Percentiles rank a stretch among this genome's conserved stretches.
These are phyloP conservation scores for Saccharomycopsis phalli DNA, from an alignment of 1,139 yeast genomes.

Conservation along the genomic window DNA sequence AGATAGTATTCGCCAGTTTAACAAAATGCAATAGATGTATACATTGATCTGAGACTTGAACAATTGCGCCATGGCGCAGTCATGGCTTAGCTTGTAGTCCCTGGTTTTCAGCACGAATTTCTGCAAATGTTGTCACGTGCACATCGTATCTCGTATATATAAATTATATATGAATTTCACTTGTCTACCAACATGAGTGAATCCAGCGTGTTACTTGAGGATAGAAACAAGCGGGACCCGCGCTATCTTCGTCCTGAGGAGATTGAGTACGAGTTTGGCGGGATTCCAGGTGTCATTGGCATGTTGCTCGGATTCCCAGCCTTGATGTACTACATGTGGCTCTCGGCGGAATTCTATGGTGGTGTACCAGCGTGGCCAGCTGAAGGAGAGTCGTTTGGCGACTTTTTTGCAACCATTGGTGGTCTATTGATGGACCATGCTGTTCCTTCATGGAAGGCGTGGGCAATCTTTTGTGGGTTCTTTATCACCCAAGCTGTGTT, in stretches of 20 bases:
- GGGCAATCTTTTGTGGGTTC: conserved; percentile 64
- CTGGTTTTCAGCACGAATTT: no score
- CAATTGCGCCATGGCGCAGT: no score
- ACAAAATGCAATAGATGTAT: no score
- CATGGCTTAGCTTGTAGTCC: no score
- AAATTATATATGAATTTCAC: no score
- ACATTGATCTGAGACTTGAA: no score
- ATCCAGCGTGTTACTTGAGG: no score
- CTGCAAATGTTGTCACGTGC: no score
- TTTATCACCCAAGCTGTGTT: conserved; percentile 62
- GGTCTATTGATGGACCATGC: conserved; percentile 37
- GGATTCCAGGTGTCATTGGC: conserved; percentile 83
- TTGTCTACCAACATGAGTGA: no score
- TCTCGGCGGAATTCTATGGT: conserved; percentile 69
- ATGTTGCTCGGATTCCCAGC: conserved; percentile 91
- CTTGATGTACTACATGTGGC: conserved; percentile 96
- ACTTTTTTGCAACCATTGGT: conserved; percentile 40
- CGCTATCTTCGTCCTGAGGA: conserved; percentile 32
- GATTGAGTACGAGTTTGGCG: conserved; percentile 84
- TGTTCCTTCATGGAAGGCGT: conserved; percentile 54
- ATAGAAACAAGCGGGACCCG: conserved; percentile 5
- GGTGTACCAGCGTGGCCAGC: conserved; percentile 68
- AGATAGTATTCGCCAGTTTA: conserved; percentile 22
- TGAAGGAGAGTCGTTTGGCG: conserved; percentile 46
- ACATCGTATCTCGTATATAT: no score